Base-by-base conservation (phyloP, 2,329 filamentous ascomycete species). In the Fusarium anthophilum region DNA sequence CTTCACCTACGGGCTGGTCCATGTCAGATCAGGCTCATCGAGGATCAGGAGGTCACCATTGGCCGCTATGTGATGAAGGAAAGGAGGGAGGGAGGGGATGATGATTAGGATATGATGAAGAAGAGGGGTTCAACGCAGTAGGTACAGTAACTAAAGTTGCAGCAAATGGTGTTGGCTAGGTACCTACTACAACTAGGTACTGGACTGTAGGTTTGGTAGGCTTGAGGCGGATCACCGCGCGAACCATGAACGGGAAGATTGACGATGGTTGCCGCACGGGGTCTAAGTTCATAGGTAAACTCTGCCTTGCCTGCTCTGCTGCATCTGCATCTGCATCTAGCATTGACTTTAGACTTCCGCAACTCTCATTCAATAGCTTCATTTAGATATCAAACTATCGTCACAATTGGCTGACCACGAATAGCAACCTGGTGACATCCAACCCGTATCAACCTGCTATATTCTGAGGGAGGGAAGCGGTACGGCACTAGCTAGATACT, bases 1-100 rank as follows among this genome's bases (percentile, higher is more conserved):
- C 24, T 43, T 61, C 63, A 26, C 26, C 74, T 71, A 73, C 35
- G 38, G 63, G 60, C 76, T 77, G 76, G 76, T 74, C 76, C 74
- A 69, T 74, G 76, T 66, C 67, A 69, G 67, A 77, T 73, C 63
- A 69, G 51, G 64, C 57, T 70, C 67, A 70, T 58, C 48, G 59
- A 64, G 43, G 48, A 74, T 70, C 57, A 68, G 30, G 45, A 48
- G 44, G 26, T 60, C 26, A 53, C 35, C 53, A 67, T 63, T 63
- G 60, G 66, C 59, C 41, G 57, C 26, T 63, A 62, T 50, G 47
- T 60, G 28, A 48, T 26, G 28, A 41, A 57, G 38, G 63, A 30
- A 35, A 15, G 48, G 58, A 30, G 45, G 45, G 58, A 67, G 38
- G 63, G 56, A 44, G 44, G 39, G 51, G 57, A 55, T 53, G 20